These are phyloP conservation scores for Polyporus tsugae DNA, from an alignment of 1,284 basidiomycete species.

Conservation along the genomic window DNA sequence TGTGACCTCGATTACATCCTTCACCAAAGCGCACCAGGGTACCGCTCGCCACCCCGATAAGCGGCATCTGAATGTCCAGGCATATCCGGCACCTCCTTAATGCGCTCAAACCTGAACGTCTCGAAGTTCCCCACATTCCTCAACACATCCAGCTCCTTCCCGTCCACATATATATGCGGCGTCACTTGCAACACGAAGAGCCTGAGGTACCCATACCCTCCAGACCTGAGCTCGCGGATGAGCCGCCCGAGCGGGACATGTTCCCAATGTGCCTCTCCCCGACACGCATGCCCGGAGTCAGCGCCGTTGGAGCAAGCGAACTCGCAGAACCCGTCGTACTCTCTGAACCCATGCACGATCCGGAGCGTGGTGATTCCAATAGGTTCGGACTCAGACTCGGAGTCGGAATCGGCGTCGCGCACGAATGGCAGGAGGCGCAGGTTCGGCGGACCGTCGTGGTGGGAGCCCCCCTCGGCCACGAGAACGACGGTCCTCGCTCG, in stretches of 20 bases:
- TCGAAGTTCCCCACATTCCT: background rate
- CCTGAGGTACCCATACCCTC: constrained; percentile 4
- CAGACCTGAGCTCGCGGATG: background rate
- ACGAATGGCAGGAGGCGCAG: constrained; percentile 2
- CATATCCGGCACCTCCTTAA: background rate
- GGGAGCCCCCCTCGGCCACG: background rate
- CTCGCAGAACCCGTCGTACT: background rate
- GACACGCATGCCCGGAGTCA: background rate
- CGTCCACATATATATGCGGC: constrained; percentile 4
- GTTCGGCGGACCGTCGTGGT: background rate
- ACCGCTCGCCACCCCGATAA: background rate
- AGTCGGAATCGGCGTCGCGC: background rate
- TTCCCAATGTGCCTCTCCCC: background rate
- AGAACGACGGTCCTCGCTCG: background rate
- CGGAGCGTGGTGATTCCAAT: background rate
- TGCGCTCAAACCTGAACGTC: constrained; percentile 6
- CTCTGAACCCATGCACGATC: constrained; percentile 3
- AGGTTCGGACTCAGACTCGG: background rate
- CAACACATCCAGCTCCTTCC: constrained; percentile 1
- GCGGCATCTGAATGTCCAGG: constrained; percentile 2
- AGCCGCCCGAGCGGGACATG: background rate
- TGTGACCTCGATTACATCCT: background rate
- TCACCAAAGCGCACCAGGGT: constrained; percentile 2
- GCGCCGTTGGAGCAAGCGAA: background rate
- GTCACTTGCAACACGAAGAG: constrained; percentile 13